Conservation (phyloP, 177 flowering plant genomes). For the Vitis hybrid region DNA sequence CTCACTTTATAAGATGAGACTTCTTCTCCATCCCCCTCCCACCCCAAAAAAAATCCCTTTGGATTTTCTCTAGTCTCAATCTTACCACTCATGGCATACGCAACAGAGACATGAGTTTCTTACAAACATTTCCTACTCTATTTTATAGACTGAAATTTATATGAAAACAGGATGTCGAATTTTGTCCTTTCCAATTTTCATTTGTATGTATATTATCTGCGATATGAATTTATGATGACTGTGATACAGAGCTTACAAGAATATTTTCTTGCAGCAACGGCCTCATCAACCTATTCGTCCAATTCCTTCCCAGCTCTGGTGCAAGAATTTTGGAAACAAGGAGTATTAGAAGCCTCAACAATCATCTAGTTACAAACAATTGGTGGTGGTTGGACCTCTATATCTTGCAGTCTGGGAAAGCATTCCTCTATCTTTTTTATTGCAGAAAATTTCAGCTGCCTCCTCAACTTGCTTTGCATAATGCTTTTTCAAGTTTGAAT, state of each 20-base stretch:
- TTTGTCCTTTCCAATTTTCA: too few species aligned
- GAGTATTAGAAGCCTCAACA: conserved; percentile 38
- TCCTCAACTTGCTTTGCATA: not conserved
- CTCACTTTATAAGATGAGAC: too few species aligned
- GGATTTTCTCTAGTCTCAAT: too few species aligned
- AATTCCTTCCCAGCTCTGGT: conserved; percentile 92
- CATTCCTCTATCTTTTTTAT: conserved; percentile 2
- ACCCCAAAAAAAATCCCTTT: too few species aligned
- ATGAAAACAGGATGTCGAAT: not conserved
- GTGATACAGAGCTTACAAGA: conserved; percentile 6
- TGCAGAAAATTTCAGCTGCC: conserved; percentile 6
- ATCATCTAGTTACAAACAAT: not conserved
- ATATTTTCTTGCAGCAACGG: conserved; percentile 69
- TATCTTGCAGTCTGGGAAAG: not conserved
- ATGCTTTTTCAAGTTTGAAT: conserved; percentile 1
- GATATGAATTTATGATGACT: not conserved
- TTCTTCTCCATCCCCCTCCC: too few species aligned
- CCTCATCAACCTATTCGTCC: conserved; percentile 82
- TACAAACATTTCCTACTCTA: too few species aligned
- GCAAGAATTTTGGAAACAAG: conserved; percentile 87
- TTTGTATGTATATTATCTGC: too few species aligned
- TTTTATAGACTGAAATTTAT: not conserved
- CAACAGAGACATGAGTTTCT: too few species aligned
- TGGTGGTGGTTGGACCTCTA: not conserved
- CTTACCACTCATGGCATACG: too few species aligned